Percentiles rank a stretch among this genome's conserved stretches.
Conservation (phyloP, 805 yeast genomes). For the Ogataea corticis region DNA sequence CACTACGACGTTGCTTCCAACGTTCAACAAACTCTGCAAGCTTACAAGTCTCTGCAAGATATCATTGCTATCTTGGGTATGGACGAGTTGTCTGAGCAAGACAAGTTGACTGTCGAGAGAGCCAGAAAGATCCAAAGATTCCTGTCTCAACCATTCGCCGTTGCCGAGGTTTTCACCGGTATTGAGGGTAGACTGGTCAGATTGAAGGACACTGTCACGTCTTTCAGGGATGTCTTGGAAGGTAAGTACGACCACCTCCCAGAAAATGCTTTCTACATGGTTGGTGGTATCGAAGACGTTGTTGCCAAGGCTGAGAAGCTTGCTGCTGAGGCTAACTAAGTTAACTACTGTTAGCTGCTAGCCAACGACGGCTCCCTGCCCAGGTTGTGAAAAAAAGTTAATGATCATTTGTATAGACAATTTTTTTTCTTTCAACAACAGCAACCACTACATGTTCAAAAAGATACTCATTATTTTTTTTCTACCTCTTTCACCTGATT, state of each 20-base stretch:
- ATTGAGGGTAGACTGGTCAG: slow-evolving; percentile 97
- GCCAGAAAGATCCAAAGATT: slow-evolving; percentile 99
- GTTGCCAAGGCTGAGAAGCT: slow-evolving; percentile 98
- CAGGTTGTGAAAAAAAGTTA: slow-evolving; percentile 10
- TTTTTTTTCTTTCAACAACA: slow-evolving; percentile 15
- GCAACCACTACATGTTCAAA: slow-evolving; percentile 13
- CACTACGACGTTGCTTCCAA: slow-evolving; percentile 93
- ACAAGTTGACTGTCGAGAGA: slow-evolving; percentile 99
- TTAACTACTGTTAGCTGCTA: background rate
- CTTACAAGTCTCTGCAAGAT: slow-evolving; percentile 99
- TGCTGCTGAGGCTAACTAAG: slow-evolving; percentile 85
- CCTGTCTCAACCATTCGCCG: slow-evolving; percentile 99
- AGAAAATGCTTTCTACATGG: slow-evolving; percentile 99
- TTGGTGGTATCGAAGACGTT: slow-evolving; percentile 99
- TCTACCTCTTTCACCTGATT: slow-evolving; percentile 15
- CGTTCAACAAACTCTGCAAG: slow-evolving; percentile 98
- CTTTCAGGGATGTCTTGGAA: slow-evolving; percentile 95
- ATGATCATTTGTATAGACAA: slow-evolving; percentile 20
- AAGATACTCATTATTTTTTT: slow-evolving; percentile 11
- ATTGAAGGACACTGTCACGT: slow-evolving; percentile 89
- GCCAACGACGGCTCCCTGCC: too few species aligned
- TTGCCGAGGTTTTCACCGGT: slow-evolving; percentile 99
- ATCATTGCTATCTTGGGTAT: slow-evolving; percentile 99
- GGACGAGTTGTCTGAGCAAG: slow-evolving; percentile 99
- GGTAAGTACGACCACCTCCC: slow-evolving; percentile 99